Percentiles rank a stretch among this genome's conserved stretches.
phyloP scores from a whole-genome alignment of 1,284 basidiomycete genomes.

The Moesziomyces sp. region DNA sequence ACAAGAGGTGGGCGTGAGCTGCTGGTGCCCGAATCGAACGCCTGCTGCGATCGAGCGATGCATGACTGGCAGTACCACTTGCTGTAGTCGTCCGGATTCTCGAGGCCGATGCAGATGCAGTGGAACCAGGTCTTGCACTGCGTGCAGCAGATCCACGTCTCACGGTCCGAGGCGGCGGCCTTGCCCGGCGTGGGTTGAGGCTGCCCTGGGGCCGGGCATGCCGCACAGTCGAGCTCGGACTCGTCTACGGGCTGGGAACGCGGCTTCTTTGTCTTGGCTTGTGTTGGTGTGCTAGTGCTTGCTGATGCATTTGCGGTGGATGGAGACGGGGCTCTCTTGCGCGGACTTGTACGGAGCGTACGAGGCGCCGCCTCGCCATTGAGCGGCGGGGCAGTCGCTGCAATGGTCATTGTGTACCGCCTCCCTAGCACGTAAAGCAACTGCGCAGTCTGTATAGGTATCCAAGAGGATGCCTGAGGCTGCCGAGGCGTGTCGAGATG shows the following conservation, averaged over 20 bases:
- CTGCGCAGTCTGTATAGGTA: neutral
- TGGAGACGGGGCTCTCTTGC: constrained; percentile 26
- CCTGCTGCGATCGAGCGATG: constrained; percentile 21
- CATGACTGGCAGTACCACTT: constrained; percentile 58
- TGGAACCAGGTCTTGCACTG: constrained; percentile 59
- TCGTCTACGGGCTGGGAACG: constrained; percentile 39
- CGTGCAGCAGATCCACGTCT: constrained; percentile 57
- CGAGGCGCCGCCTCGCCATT: constrained; percentile 5
- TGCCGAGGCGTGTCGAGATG: neutral
- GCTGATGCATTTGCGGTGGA: neutral
- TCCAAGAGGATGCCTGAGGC: neutral
- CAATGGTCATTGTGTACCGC: constrained; percentile 25
- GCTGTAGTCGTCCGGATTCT: constrained; percentile 47
- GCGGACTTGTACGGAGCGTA: constrained; percentile 27
- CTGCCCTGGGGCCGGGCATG: constrained; percentile 31
- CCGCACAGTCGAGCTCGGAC: constrained; percentile 48
- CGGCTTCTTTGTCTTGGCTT: constrained; percentile 14
- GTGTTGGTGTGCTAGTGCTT: neutral
- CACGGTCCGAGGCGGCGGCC: constrained; percentile 42
- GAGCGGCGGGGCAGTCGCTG: constrained; percentile 15
- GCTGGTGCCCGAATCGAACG: constrained; percentile 23
- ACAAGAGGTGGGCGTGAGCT: constrained; percentile 17
- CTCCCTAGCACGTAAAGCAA: neutral
- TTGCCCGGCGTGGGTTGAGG: constrained; percentile 33
- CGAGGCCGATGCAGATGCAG: constrained; percentile 49